Evolutionary conservation across 192 early-diverging fungal species (phyloP).

Genomic region (Umbelopsis vinacea): DNA sequence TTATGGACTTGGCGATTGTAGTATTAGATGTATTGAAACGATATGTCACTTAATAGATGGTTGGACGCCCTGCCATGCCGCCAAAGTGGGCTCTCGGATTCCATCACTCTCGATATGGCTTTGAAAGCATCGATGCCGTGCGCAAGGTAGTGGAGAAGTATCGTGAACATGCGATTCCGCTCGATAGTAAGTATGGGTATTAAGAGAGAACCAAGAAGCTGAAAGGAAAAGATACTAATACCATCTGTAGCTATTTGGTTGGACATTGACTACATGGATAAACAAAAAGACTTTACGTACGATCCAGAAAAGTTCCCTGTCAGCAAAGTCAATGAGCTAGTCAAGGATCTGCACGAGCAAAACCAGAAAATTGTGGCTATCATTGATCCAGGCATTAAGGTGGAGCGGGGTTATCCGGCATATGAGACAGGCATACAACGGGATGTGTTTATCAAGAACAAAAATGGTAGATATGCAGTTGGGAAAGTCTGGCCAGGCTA

Average conservation of each 20-base stretch:
- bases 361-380: conserved; percentile 66
- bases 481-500: conserved; percentile 51
- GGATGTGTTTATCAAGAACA: conserved; percentile 60
- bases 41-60: conserved; percentile 41
- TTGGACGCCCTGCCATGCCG: conserved; percentile 38
- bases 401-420: conserved; percentile 48
- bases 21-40: background rate
- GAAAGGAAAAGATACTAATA: background rate
- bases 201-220: background rate
- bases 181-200: conserved; percentile 38
- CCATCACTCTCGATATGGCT: conserved; percentile 51
- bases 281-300: conserved; percentile 62
- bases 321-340: conserved; percentile 48
- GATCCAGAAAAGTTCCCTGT: conserved; percentile 59
- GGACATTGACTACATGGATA: conserved; percentile 73
- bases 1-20: too few species aligned
- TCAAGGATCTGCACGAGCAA: conserved; percentile 43
- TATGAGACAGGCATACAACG: conserved; percentile 53
- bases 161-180: conserved; percentile 56
- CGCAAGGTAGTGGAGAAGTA: conserved; percentile 59
- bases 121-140: conserved; percentile 57
- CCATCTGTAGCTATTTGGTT: conserved; percentile 6
- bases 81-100: conserved; percentile 40
- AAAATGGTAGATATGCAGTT: conserved; percentile 9
- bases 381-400: conserved; percentile 65